These are phyloP conservation scores for Nepenthes alata DNA, from an alignment of 179 eudicot species.

Conservation along the genomic window DNA sequence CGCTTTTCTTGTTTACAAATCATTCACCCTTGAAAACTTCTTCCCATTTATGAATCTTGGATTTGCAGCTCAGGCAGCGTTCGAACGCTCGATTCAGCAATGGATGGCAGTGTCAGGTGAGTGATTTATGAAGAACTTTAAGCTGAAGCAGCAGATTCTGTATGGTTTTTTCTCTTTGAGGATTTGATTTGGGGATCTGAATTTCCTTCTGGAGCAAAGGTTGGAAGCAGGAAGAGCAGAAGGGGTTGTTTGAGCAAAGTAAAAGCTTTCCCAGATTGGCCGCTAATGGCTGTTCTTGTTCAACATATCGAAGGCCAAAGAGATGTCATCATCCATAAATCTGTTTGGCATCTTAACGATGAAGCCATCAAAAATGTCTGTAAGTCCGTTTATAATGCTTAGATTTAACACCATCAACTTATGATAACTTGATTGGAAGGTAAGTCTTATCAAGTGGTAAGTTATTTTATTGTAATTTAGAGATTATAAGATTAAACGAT, in stretches of 20 bases:
- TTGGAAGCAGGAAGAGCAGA: constrained; percentile 15
- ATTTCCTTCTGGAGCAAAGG: constrained; percentile 4
- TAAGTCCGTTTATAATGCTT: constrained; percentile 20
- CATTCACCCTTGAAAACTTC: not conserved
- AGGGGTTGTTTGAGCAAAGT: constrained; percentile 22
- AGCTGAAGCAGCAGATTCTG: not conserved
- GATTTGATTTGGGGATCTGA: no score
- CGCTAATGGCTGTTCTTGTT: constrained; percentile 76
- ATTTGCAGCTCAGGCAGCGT: constrained; percentile 42
- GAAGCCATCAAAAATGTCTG: constrained; percentile 70
- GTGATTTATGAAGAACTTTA: not conserved
- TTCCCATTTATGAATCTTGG: constrained; percentile 5
- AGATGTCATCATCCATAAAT: constrained; percentile 66
- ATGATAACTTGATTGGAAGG: no score
- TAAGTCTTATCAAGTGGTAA: no score
- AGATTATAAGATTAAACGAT: no score
- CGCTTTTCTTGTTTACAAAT: not conserved
- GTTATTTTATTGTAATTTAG: no score
- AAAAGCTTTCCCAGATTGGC: constrained; percentile 70
- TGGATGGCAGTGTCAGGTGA: constrained; percentile 31
- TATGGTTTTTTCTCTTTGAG: not conserved
- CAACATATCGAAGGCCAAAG: constrained; percentile 71
- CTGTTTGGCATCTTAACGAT: constrained; percentile 83
- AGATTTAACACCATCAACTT: no score
- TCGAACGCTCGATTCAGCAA: constrained; percentile 28